Base-by-base conservation (phyloP, 2,329 filamentous ascomycete species). In the Didymella glomerata region DNA sequence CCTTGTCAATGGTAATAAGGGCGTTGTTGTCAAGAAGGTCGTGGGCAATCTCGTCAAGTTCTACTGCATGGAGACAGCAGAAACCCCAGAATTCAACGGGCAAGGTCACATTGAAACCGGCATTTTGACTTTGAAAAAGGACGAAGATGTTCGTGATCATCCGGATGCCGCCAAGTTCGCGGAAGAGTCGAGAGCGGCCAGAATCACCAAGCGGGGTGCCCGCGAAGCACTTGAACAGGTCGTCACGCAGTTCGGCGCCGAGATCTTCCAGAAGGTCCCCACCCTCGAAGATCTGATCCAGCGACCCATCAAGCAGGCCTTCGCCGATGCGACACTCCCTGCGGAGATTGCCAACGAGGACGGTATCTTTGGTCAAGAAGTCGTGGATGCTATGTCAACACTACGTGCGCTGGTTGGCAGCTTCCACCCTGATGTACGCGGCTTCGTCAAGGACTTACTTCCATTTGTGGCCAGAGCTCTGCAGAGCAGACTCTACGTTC, bases 41-140 rank as follows among this genome's bases (percentile, higher is more conserved):
- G 93, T 98, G 27, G 89, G 91, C 46, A 99, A 99, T 72, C 79
- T 99, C 51, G 92, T 96, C 79, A 98, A 97, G 73, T 99, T 97
- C 78, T 97, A 93, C 64, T 99, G 95, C 72, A 92, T 97, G 71
- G 95, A 99, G 75, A 96, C 96, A 1, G 94, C 95, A 0, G 96
- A 99, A 77, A 99, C 96, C 0, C 95, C 95, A 0, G 95, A 98
- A 71, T 98, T 98, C 75, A 87, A 89, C 4, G 89, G 91, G 27
- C 95, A 98, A 70, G 90, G 90, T 1, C 77, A 83, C 42, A 89
- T 96, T 71, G 90, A 89, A 45, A 88, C 88, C 64, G 89, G 90
- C 14, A 95, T 99, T 55, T 80, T 99, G 16, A 98, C 95, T 0
- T 88, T 99, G 77, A 92, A 94, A 68, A 99, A 99, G 78, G 95